Base-by-base conservation (phyloP, 805 yeast species). In the Wickerhamomyces pijperi region DNA sequence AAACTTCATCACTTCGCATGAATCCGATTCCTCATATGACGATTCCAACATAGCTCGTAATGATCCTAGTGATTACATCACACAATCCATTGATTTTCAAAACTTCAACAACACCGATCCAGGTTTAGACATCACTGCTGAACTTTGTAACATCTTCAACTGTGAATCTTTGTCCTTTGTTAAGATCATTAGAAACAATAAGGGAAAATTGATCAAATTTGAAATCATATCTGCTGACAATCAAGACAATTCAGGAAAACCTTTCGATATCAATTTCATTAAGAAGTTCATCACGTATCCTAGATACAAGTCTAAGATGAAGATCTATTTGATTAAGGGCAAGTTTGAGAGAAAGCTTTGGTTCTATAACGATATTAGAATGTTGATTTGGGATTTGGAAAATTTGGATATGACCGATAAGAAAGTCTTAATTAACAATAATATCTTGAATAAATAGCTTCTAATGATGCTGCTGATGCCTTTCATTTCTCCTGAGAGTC, bases 281-380 rank as follows among this genome's bases (percentile, higher is more conserved):
- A 67, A 67, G 42, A 52, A 54, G 32, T 50, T 56, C 35, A 55
- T 67, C 33, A 66, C 71, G 32, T 63, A 56, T 39, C 72, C 72
- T 35, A 50, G 72, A 20, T 67, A 67, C 43, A 67, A 67, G 41
- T 55, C 67, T 36, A 63, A 61, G 23, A 67, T 67, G 71, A 65
- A 64, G 44, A 49, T 67, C 5, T 68, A 62, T 40, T 34, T 54
- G 37, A 46, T 54, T 21, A 44, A 47, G 19, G 49, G 54, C 2
- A 44, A 39, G 18, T 53, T 50, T 31, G 50, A 46, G 11, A 47
- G 44, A 36, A 46, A 54, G 35, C 41, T 52, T 33, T 52, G 56
- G 46, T 54, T 54, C 39, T 54, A 52, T 37, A 54, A 54, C 29
- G 58, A 54, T 36, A 34, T 50, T 41, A 48, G 56, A 46, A 54